Evolutionary conservation across 2,329 filamentous ascomycete genomes (phyloP).

Genomic region (Parastagonospora nodorum): DNA sequence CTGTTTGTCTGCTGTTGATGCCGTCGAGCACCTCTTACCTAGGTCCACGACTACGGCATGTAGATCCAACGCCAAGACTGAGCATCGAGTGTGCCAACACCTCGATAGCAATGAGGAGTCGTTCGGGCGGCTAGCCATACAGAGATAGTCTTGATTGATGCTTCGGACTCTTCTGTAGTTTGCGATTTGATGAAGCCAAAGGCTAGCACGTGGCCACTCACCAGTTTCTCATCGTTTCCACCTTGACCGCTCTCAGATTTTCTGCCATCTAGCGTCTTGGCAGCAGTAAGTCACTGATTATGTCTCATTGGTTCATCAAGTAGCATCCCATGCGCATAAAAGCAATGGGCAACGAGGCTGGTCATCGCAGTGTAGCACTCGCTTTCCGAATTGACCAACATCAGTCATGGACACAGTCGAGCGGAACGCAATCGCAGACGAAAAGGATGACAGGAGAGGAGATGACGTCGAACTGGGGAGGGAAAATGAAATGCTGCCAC

Average conservation of each 20-base stretch:
- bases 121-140: too few species aligned
- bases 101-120: too few species aligned
- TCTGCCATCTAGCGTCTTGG: constrained; percentile 7
- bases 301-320: constrained; percentile 9
- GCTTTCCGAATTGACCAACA: not conserved
- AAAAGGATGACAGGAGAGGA: not conserved
- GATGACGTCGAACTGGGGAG: constrained; percentile 14
- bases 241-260: not conserved
- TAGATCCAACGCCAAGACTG: too few species aligned
- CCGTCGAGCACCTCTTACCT: too few species aligned
- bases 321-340: not conserved
- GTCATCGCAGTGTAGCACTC: not conserved
- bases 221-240: too few species aligned
- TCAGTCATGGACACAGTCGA: constrained; percentile 23
- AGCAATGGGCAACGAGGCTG: not conserved
- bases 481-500: not conserved
- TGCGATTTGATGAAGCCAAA: too few species aligned
- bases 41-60: too few species aligned
- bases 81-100: too few species aligned
- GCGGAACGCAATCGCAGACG: constrained; percentile 9
- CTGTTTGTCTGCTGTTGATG: too few species aligned
- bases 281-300: constrained; percentile 11
- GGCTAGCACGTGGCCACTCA: too few species aligned
- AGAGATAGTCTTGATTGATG: too few species aligned
- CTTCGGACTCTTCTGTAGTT: too few species aligned